Conservation (phyloP, 768 basidiomycete genomes). For the Thelephora ganbajun region DNA sequence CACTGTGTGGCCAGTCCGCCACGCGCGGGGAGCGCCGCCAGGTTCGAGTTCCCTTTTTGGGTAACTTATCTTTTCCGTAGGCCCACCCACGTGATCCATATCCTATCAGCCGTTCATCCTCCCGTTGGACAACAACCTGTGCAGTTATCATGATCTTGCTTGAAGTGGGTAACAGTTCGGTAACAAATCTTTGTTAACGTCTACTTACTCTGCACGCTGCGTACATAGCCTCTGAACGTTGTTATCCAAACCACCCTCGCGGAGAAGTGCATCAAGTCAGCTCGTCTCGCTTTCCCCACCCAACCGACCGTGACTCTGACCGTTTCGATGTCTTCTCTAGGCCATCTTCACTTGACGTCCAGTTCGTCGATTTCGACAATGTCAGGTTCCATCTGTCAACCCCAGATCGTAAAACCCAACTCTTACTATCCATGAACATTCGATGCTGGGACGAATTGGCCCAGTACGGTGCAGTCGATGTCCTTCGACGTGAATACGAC, state of each 20-base stretch:
- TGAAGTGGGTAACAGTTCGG: slow-evolving; percentile 36
- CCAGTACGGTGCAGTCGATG: slow-evolving; percentile 68
- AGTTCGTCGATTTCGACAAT: slow-evolving; percentile 96
- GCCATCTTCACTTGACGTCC: slow-evolving; percentile 82
- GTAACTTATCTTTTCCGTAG: too few relatives aligned
- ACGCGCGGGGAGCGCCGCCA: too few relatives aligned
- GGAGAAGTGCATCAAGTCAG: slow-evolving; percentile 80
- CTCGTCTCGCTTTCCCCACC: slow-evolving; percentile 6
- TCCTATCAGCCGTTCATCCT: too few relatives aligned
- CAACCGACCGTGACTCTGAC: background rate
- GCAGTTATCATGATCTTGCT: slow-evolving; percentile 59
- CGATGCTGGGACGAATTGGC: slow-evolving; percentile 94
- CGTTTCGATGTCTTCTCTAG: slow-evolving; percentile 27
- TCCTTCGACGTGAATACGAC: slow-evolving; percentile 78
- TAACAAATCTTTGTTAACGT: background rate
- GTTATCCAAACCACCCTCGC: slow-evolving; percentile 83
- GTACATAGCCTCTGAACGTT: slow-evolving; percentile 67
- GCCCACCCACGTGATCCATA: too few relatives aligned
- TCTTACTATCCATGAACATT: slow-evolving; percentile 91
- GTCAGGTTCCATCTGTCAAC: slow-evolving; percentile 91
- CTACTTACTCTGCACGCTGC: background rate
- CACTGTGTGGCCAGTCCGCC: too few relatives aligned
- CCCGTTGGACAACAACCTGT: too few relatives aligned
- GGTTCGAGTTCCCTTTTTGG: too few relatives aligned
- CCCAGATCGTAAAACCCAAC: slow-evolving; percentile 67